Evolutionary conservation across 306 rosid genomes (phyloP), one percentile per base, ranked within the genome.

Genomic region (Neltuma alba): DNA sequence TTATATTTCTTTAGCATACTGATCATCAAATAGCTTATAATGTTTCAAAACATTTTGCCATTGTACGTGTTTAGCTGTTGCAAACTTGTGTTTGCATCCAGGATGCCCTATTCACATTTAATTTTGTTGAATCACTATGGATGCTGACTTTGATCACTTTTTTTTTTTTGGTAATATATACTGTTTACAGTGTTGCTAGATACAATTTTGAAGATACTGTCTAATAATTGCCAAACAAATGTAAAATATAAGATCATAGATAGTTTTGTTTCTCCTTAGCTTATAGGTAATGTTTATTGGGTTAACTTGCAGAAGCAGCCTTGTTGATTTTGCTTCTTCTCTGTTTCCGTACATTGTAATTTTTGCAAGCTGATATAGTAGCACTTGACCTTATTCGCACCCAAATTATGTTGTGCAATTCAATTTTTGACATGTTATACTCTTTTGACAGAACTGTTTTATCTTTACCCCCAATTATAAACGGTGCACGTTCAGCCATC

Each of bases 401-500:
- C 67, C 44, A 48, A 11, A 25, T 41, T 41, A 20, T n/a, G 20
- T 55, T 76, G 44, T 55, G 79, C 37, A 66, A 65, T 70, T 81
- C 30, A 52, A 33, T 52, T 81, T 67, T 47, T 79, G 69, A 83
- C 69, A 30, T 74, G 20, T 64, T 48, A 16, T 50, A 72, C 27
- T 78, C 6, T 45, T 64, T 78, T 78, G 75, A 27, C 96, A 92
- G 99, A 85, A 89, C 96, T 81, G 94, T 95, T 72, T 80, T 95
- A 86, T 95, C 99, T 36, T 78, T 95, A 48, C 99, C 99, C 14
- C 99, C 99, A 48, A 92, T 95, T 70, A 95, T 95, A 41, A 95
- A 95, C 83, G 91, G 98, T 75, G 97, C 98, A 18, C 97, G 90
- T 80, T 92, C 99, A 16, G 99, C 99, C 72, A 92, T 95, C 82